Conservation (phyloP, 495 filamentous ascomycete species). For the Choiromyces venosus region DNA sequence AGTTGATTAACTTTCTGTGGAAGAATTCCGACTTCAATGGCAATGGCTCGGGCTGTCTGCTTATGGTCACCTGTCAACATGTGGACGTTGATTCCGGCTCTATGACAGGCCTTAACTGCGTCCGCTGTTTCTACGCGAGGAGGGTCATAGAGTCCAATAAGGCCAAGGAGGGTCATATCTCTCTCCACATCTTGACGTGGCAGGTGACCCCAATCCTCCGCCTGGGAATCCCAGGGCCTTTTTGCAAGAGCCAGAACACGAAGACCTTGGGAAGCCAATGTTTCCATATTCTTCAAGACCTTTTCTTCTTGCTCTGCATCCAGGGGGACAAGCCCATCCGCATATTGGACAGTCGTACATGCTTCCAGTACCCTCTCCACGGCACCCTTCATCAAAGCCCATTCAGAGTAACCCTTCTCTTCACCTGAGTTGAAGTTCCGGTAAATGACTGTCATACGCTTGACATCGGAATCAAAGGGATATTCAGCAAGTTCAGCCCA, state of each 20-base stretch:
- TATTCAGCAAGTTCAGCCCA: constrained; percentile 59
- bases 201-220: constrained; percentile 45
- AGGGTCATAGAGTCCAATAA: constrained; percentile 59
- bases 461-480: constrained; percentile 63
- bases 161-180: constrained; percentile 53
- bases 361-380: constrained; percentile 57
- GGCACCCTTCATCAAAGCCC: constrained; percentile 61
- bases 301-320: constrained; percentile 39
- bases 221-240: constrained; percentile 42
- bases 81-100: constrained; percentile 66
- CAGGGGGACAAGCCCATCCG: constrained; percentile 43
- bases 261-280: constrained; percentile 58
- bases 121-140: constrained; percentile 49
- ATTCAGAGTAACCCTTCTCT: constrained; percentile 25
- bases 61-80: constrained; percentile 70
- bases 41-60: constrained; percentile 61
- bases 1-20: constrained; percentile 51
- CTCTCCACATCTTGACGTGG: constrained; percentile 55
- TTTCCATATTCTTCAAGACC: constrained; percentile 60
- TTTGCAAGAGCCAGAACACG: constrained; percentile 61
- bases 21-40: constrained; percentile 63
- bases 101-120: constrained; percentile 57
- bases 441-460: constrained; percentile 65
- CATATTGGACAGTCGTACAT: constrained; percentile 50
- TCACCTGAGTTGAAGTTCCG: constrained; percentile 44